phyloP scores from a whole-genome alignment of 2,329 filamentous ascomycete genomes.

The Colletotrichum phormii region DNA sequence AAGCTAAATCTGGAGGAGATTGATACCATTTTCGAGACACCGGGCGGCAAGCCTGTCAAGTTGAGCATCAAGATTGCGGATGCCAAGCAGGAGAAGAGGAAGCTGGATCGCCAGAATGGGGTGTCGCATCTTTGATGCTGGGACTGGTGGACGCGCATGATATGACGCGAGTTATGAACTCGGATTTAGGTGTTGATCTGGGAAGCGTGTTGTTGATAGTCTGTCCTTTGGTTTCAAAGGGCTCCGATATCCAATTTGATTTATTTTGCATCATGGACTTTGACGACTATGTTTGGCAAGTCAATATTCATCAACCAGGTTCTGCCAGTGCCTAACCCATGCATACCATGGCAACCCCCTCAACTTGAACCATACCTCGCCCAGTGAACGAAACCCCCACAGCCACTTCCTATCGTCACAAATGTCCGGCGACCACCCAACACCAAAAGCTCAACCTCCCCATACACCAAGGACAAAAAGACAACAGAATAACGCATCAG shows the following conservation, averaged over 20 bases:
- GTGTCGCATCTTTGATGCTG: background rate
- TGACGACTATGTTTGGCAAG: background rate
- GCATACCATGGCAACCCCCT: too few species aligned
- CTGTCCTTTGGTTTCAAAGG: background rate
- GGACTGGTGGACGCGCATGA: background rate
- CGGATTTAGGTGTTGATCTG: background rate
- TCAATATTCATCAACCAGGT: too few species aligned
- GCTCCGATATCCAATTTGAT: background rate
- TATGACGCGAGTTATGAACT: too few species aligned
- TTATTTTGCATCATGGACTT: background rate
- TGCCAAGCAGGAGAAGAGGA: constrained; percentile 31
- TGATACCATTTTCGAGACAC: constrained; percentile 62
- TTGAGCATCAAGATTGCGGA: constrained; percentile 36
- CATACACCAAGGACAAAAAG: background rate
- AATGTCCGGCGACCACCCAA: background rate
- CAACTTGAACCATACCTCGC: background rate
- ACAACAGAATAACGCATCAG: background rate
- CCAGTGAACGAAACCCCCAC: too few species aligned
- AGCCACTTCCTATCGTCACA: too few species aligned
- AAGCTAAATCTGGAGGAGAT: constrained; percentile 66
- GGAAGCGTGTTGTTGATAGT: background rate
- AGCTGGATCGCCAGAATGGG: constrained; percentile 14
- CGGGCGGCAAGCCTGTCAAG: constrained; percentile 30
- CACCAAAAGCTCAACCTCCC: background rate
- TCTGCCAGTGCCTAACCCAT: too few species aligned